These are phyloP conservation scores for Fusarium xyrophilum DNA, from an alignment of 2,329 filamentous ascomycete genomes.

Conservation along the genomic window DNA sequence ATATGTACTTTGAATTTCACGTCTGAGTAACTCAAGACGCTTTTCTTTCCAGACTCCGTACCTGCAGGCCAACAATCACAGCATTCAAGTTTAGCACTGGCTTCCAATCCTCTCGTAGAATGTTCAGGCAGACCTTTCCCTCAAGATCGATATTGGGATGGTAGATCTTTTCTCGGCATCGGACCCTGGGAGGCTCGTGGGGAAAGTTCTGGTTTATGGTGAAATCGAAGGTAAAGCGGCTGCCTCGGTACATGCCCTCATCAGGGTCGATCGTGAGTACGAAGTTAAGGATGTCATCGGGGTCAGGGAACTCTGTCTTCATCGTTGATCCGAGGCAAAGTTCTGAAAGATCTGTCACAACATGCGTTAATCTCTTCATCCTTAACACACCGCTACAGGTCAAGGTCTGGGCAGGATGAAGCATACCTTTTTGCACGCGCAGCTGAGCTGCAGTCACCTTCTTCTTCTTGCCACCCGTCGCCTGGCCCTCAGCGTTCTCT, in stretches of 20 bases:
- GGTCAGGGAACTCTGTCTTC: constrained; percentile 80
- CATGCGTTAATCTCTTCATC: constrained; percentile 11
- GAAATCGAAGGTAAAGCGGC: constrained; percentile 88
- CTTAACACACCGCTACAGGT: not conserved
- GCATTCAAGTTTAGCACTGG: constrained; percentile 96
- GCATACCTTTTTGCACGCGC: constrained; percentile 89
- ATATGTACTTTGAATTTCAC: not conserved
- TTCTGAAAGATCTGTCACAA: constrained; percentile 74
- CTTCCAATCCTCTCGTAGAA: constrained; percentile 98
- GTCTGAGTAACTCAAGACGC: not conserved
- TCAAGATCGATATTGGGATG: constrained; percentile 98
- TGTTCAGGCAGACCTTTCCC: constrained; percentile 98
- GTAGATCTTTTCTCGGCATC: constrained; percentile 97
- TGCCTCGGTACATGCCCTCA: constrained; percentile 87
- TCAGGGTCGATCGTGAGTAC: constrained; percentile 82
- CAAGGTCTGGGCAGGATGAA: not conserved
- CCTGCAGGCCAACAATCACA: constrained; percentile 91
- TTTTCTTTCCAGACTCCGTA: constrained; percentile 45
- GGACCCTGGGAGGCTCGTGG: constrained; percentile 96
- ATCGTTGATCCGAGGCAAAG: constrained; percentile 80
- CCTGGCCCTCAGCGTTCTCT: constrained; percentile 77
- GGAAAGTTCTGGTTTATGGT: constrained; percentile 94
- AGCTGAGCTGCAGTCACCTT: constrained; percentile 97
- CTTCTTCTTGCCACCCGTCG: constrained; percentile 86
- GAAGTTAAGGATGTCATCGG: constrained; percentile 87